phyloP scores from a whole-genome alignment of 805 yeast species.

The Metschnikowia similis region DNA sequence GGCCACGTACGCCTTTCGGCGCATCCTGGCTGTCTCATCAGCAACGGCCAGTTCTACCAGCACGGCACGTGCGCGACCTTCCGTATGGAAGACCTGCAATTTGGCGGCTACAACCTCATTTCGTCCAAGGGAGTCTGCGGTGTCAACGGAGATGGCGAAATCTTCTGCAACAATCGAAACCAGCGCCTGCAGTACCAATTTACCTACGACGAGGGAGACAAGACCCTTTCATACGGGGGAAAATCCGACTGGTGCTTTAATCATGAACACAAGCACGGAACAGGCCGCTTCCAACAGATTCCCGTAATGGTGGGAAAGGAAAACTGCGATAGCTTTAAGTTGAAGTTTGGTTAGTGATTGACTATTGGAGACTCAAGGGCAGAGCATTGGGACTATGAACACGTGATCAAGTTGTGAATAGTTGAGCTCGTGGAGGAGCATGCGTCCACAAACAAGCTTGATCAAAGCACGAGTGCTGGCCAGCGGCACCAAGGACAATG shows the following conservation, averaged over 20 bases:
- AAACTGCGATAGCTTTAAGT: slow-evolving; percentile 13
- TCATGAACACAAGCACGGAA: slow-evolving; percentile 13
- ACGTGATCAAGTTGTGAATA: too few relatives aligned
- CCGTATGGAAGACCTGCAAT: slow-evolving; percentile 49
- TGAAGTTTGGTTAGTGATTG: neutral
- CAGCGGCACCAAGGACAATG: too few relatives aligned
- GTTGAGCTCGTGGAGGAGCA: too few relatives aligned
- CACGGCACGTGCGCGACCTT: slow-evolving; percentile 85
- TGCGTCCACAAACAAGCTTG: too few relatives aligned
- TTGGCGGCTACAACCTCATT: slow-evolving; percentile 68
- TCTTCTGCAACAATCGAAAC: slow-evolving; percentile 14
- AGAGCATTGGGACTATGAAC: too few relatives aligned
- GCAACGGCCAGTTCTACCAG: slow-evolving; percentile 80
- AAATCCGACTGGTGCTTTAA: slow-evolving; percentile 61
- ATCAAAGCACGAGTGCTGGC: too few relatives aligned
- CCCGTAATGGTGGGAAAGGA: slow-evolving; percentile 42
- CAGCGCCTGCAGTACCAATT: slow-evolving; percentile 47
- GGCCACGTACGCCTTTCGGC: slow-evolving; percentile 45
- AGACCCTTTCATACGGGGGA: slow-evolving; percentile 59
- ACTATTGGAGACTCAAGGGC: too few relatives aligned
- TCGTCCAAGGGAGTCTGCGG: slow-evolving; percentile 77
- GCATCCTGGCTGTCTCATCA: slow-evolving; percentile 72
- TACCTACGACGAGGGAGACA: slow-evolving; percentile 43
- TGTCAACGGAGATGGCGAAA: slow-evolving; percentile 9
- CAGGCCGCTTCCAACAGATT: slow-evolving; percentile 42